Percentiles rank a stretch among this genome's conserved stretches.
Conservation (phyloP, 441 rosid genomes). For the Jatropha podagrica region DNA sequence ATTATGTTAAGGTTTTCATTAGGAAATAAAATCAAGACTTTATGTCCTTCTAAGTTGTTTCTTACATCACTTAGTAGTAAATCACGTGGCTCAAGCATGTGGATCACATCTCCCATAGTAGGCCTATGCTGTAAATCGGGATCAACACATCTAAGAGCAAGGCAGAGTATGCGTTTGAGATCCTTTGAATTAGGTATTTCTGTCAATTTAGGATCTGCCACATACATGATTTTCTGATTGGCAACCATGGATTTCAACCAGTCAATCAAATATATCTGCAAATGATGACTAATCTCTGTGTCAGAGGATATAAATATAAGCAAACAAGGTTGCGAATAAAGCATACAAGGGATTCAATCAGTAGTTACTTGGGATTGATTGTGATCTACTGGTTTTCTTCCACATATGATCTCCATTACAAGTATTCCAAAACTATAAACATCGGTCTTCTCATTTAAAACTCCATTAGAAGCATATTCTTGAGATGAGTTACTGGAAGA, state of each 20-base stretch:
- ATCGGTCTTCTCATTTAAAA: constrained; percentile 39
- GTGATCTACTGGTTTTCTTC: constrained; percentile 51
- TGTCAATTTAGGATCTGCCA: constrained; percentile 59
- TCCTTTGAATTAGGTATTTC: constrained; percentile 52
- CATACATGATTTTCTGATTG: constrained; percentile 39
- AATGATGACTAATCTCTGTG: neutral
- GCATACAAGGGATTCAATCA: neutral
- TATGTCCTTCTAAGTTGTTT: neutral
- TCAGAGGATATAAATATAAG: neutral
- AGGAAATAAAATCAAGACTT: neutral
- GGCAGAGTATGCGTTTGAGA: constrained; percentile 57
- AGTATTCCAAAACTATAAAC: constrained; percentile 65
- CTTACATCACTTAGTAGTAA: constrained; percentile 54
- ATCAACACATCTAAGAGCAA: constrained; percentile 73
- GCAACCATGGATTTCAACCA: constrained; percentile 75
- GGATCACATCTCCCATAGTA: constrained; percentile 64
- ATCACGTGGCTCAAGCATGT: constrained; percentile 74
- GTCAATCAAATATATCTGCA: constrained; percentile 51
- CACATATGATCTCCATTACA: constrained; percentile 68
- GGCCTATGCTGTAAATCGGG: constrained; percentile 58
- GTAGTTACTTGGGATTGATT: constrained; percentile 42
- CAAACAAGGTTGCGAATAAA: neutral
- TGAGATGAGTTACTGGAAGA: constrained; percentile 34
- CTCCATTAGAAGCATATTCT: constrained; percentile 27
- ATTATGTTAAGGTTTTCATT: neutral